A percentile compares a stretch with the other conserved stretches of the same genome.
These are phyloP conservation scores for Solanum paucissectum DNA, from an alignment of 257 asterid genomes.

Conservation along the genomic window DNA sequence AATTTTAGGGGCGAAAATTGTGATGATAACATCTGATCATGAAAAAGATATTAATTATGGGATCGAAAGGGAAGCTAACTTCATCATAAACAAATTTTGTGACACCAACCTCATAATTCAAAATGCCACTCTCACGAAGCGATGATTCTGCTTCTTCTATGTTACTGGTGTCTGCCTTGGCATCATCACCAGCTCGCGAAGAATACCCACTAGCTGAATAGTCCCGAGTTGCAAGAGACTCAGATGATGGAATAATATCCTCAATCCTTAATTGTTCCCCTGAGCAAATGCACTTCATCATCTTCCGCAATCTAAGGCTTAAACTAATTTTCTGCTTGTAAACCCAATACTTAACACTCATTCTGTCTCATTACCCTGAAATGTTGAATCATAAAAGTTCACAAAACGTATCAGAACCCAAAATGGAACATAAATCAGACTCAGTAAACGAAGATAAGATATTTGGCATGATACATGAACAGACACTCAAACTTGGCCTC, in stretches of 20 bases:
- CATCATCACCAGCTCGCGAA: slow-evolving; percentile 74
- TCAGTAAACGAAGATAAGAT: background rate
- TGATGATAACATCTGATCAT: background rate
- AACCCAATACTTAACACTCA: slow-evolving; percentile 76
- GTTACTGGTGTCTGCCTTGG: slow-evolving; percentile 59
- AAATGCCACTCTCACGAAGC: slow-evolving; percentile 81
- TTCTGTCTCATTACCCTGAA: slow-evolving; percentile 46
- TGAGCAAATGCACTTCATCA: slow-evolving; percentile 97
- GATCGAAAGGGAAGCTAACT: background rate
- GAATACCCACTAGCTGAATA: slow-evolving; percentile 86
- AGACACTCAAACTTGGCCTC: background rate
- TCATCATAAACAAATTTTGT: background rate
- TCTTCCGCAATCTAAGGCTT: slow-evolving; percentile 40
- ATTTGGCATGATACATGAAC: background rate
- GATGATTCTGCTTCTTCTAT: slow-evolving; percentile 94
- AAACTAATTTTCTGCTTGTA: slow-evolving; percentile 35
- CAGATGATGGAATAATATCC: slow-evolving; percentile 71
- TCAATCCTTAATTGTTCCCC: slow-evolving; percentile 65
- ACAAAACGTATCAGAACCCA: background rate
- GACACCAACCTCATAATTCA: slow-evolving; percentile 74
- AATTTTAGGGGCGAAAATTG: too few relatives aligned
- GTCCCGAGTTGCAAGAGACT: slow-evolving; percentile 87
- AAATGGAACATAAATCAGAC: background rate
- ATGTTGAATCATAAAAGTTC: slow-evolving; percentile 14
- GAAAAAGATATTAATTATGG: background rate